Conservation (phyloP, 148 eudicot species). For the Polygonum maritimum region DNA sequence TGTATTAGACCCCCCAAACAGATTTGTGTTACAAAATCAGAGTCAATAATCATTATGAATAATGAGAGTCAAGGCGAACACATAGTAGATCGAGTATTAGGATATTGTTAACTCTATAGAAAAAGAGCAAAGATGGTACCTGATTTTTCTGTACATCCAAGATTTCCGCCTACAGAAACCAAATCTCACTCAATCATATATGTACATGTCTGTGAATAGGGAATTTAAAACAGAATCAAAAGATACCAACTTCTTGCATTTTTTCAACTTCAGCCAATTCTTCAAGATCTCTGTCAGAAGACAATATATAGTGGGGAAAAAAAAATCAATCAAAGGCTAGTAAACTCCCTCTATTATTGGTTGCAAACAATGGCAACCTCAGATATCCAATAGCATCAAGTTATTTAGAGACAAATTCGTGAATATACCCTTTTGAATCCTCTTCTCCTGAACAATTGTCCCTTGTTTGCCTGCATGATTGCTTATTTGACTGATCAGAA, state of each 20-base stretch:
- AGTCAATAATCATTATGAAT: background rate
- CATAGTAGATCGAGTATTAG: background rate
- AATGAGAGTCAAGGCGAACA: background rate
- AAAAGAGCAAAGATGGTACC: conserved; percentile 25
- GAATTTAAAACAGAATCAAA: background rate
- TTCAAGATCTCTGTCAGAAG: no score
- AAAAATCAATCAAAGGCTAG: no score
- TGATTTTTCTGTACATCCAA: conserved; percentile 80
- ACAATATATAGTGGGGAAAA: no score
- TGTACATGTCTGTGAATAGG: background rate
- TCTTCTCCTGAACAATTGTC: conserved; percentile 15
- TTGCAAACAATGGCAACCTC: no score
- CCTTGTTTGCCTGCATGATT: background rate
- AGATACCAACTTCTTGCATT: conserved; percentile 53
- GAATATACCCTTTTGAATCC: conserved; percentile 16
- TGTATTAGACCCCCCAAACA: background rate
- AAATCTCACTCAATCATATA: background rate
- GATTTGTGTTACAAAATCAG: background rate
- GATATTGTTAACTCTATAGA: background rate
- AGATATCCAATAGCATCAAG: no score
- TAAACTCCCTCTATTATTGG: no score
- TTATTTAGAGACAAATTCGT: no score
- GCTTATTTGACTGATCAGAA: conserved; percentile 6
- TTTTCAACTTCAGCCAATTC: no score
- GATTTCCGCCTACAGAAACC: conserved; percentile 48